These are phyloP conservation scores for Fistulinella prunicolor DNA, from an alignment of 768 basidiomycete species.

Conservation along the genomic window DNA sequence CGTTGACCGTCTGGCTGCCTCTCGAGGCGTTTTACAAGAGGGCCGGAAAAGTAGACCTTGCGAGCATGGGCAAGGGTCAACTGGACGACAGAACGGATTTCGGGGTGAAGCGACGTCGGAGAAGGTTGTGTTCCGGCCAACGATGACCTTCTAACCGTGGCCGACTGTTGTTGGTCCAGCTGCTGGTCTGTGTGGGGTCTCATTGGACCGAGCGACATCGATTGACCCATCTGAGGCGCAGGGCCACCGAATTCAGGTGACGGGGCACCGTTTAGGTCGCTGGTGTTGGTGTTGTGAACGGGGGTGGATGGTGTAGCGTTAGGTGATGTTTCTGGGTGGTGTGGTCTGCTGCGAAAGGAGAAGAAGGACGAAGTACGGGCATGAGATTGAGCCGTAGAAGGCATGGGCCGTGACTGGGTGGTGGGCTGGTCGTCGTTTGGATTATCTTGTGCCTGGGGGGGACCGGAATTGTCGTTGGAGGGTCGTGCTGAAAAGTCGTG, in stretches of 20 bases:
- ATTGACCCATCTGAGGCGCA: constrained; percentile 33
- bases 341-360: constrained; percentile 51
- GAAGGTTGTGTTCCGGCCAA: constrained; percentile 12
- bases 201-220: constrained; percentile 30
- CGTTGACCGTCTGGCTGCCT: constrained; percentile 73
- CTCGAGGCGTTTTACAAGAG: constrained; percentile 72
- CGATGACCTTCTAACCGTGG: constrained; percentile 19
- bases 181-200: constrained; percentile 21
- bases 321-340: no score
- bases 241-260: constrained; percentile 23
- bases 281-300: no score
- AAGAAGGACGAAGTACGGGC: constrained; percentile 64
- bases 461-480: constrained; percentile 13
- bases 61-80: constrained; percentile 74
- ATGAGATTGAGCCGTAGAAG: constrained; percentile 35
- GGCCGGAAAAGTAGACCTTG: constrained; percentile 87
- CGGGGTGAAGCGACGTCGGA: constrained; percentile 63
- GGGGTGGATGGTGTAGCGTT: no score
- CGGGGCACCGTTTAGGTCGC: no score
- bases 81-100: constrained; percentile 77
- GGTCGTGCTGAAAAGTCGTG: constrained; percentile 35
- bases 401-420: constrained; percentile 28
- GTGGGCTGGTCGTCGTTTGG: constrained; percentile 15
- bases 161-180: constrained; percentile 23
- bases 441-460: constrained; percentile 15